Evolutionary conservation across 306 rosid species (phyloP), one percentile per base, ranked within the genome.

Genomic region (Cucurbita pepo): DNA sequence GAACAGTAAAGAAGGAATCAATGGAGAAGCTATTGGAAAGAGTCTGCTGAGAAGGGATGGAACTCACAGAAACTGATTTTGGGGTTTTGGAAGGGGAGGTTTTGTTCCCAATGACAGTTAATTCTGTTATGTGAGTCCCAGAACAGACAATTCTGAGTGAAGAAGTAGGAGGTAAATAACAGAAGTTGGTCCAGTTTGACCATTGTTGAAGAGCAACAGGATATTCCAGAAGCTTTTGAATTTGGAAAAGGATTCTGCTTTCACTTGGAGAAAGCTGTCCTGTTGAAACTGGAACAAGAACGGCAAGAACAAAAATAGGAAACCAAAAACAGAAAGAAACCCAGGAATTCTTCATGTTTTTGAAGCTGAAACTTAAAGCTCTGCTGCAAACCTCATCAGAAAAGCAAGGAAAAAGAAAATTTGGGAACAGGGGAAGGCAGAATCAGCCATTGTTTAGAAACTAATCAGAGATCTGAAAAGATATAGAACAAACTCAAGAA

Each of bases 141-240:
- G 85, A 53, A 80, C 98, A 94, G 21, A 78, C 75, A 77, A 94
- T 82, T 77, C 30, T 86, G 80, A 94, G 81, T 14, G 85, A 82
- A 75, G 92, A 76, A 37, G 95, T 80, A 14, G 89, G 66, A 75
- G 92, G 79, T 37, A 90, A 85, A 81, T 71, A 81, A 56, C 98
- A 94, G 81, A 89, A 89, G 76, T 76, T 83, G 72, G 91, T 93
- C 84, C 85, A 74, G 61, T 80, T 86, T 25, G 80, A 77, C 98
- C 94, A 90, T 74, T 73, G 85, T 48, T 79, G 87, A 74, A 90
- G 92, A 82, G 57, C 81, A 72, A 78, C 81, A 47, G 96, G 98
- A 61, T 87, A 86, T 69, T 94, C 95, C 48, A 94, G 88, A 80
- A 86, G 79, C 81, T 78, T 86, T 50, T 82, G 94, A 54, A 82